Base-by-base conservation (phyloP, 2,329 filamentous ascomycete genomes). In the Fusarium nelsonii region DNA sequence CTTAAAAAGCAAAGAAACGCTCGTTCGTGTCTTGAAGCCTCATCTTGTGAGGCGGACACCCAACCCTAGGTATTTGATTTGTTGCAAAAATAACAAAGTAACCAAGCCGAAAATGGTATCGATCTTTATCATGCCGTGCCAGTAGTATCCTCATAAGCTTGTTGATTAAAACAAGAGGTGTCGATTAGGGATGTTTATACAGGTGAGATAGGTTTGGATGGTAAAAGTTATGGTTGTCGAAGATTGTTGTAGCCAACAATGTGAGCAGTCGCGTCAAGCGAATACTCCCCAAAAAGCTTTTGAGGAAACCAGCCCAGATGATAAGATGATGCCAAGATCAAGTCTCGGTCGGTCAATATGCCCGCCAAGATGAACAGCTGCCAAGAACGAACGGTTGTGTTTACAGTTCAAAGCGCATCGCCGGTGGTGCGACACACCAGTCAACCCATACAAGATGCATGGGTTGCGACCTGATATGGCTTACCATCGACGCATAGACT, bases 401-500 rank as follows among this genome's bases (percentile, higher is more conserved):
- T 66, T 76, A 74, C 76, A 78, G 64, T 74, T 77, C 74, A 77
- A 73, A 73, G 73, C 75, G 76, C 78, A 79, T 76, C 65, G 72
- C 65, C 58, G 69, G 73, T 76, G 79, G 76, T 75, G 78, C 74
- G 78, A 77, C 74, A 76, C 63, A 69, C 72, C 74, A 72, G 75
- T 75, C 70, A 70, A 70, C 74, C 76, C 73, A 74, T 65, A 75
- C 63, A 73, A 70, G 77, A 20, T 79, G 76, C 77, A 73, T 56
- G 76, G 74, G 75, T 37, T 49, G 33, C 58, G 62, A 67, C 64
- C 60, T 51, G 59, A 18, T 41, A 59, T 37, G 55, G 41, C 53
- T 79, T 88, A 88, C 87, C 87, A 89, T 70, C 85, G 83, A 67
- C 84, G 82, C 68, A 87, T 81, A 55, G 79, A 74, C 74, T 87